Evolutionary conservation across 2,329 filamentous ascomycete species (phyloP).

Genomic region (Exophiala mesophila): DNA sequence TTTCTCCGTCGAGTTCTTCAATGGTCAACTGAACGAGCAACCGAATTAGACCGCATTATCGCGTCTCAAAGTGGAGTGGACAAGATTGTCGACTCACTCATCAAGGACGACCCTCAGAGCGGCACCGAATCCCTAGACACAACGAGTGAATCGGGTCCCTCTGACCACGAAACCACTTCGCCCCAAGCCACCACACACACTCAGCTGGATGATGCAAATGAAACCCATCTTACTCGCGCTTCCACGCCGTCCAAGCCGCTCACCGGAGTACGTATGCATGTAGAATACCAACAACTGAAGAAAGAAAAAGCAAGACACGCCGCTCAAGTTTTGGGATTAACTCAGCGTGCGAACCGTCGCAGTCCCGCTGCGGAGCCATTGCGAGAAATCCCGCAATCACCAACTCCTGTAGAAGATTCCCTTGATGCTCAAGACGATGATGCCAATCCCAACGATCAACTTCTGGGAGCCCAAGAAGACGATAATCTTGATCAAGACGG

Average conservation of each 20-base stretch:
- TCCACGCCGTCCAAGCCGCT: not conserved
- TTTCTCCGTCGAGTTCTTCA: slow-evolving; percentile 43
- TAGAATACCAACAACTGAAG: slow-evolving; percentile 1
- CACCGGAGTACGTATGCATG: not conserved
- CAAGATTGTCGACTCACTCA: slow-evolving; percentile 8
- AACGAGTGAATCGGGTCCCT: too few relatives aligned
- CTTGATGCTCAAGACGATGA: slow-evolving; percentile 1
- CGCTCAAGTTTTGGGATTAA: not conserved
- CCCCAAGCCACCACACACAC: too few relatives aligned
- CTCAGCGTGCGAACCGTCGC: not conserved
- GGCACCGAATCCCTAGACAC: not conserved
- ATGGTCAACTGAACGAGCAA: slow-evolving; percentile 36
- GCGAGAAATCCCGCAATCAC: slow-evolving; percentile 14
- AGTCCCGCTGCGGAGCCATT: not conserved
- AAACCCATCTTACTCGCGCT: not conserved
- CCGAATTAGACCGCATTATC: slow-evolving; percentile 14
- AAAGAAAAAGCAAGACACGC: slow-evolving; percentile 3
- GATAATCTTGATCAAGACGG: not conserved
- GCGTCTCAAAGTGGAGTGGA: slow-evolving; percentile 13
- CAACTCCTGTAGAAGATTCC: slow-evolving; percentile 6
- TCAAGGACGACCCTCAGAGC: not conserved
- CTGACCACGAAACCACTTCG: not conserved
- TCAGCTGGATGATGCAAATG: too few relatives aligned
- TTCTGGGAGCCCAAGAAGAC: not conserved
- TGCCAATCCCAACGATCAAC: not conserved